Evolutionary conservation across 352 stramenopile species (phyloP).

Genomic region (Phytophthora colocasiae): DNA sequence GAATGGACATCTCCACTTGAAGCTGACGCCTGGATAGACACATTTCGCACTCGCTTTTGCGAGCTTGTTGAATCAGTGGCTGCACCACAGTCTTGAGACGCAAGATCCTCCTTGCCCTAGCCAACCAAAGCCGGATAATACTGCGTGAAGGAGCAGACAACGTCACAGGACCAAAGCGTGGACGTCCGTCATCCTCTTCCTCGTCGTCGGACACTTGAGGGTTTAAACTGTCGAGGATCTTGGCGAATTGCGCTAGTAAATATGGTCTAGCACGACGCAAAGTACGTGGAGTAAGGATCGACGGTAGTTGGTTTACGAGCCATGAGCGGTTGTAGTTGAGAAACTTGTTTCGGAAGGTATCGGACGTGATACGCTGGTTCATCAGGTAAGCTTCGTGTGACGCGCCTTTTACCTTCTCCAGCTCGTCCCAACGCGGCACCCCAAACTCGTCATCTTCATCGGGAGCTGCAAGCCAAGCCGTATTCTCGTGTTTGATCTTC

Average conservation of each 20-base stretch:
- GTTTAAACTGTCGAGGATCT: constrained; percentile 96
- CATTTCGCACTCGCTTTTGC: constrained; percentile 95
- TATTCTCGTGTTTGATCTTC: constrained; percentile 97
- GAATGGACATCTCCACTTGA: constrained; percentile 94
- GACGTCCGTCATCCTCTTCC: constrained; percentile 84
- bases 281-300: constrained; percentile 95
- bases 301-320: constrained; percentile 96
- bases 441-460: constrained; percentile 94
- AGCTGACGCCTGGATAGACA: constrained; percentile 94
- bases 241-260: constrained; percentile 95
- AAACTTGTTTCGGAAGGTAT: constrained; percentile 98
- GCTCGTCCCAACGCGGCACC: constrained; percentile 92
- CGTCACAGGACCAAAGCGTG: constrained; percentile 91
- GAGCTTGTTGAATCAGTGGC: constrained; percentile 90
- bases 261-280: constrained; percentile 92
- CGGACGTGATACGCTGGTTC: constrained; percentile 96
- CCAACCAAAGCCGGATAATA: constrained; percentile 94
- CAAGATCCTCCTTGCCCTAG: constrained; percentile 81
- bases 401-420: constrained; percentile 93
- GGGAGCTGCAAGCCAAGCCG: constrained; percentile 90
- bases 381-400: constrained; percentile 96
- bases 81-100: constrained; percentile 90
- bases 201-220: constrained; percentile 94
- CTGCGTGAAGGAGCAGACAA: constrained; percentile 91
- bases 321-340: constrained; percentile 98